Evolutionary conservation across 192 early-diverging fungal species (phyloP), one percentile per base, ranked within the genome.

Genomic region (Oehlia diaphana): DNA sequence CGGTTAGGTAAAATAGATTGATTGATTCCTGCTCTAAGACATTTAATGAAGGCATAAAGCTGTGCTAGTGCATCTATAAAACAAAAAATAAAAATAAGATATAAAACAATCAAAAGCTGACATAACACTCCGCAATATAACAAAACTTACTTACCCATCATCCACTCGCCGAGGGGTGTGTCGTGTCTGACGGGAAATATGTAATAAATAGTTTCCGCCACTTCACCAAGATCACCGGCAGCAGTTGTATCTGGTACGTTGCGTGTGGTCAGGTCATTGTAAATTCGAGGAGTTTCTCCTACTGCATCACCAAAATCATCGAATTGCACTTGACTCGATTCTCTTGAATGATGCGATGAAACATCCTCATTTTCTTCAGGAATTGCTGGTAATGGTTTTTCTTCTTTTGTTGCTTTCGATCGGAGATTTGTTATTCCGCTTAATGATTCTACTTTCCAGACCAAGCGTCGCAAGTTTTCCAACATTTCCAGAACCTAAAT

Each of bases 31-130:
- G 74, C 61, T 35, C 74, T 62, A 26, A 76, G 74, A 76, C 74
- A 76, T 64, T 76, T 76, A 64, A 76, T 76, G 39, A 63, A 76
- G 31, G 74, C 74, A 31, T 76, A 76, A 64, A 76, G 74, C 12
- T 64, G 74, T 65, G 74, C 61, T 28, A 76, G 61, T 62, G 23
- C 61, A 42, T 76, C 74, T 76, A 76, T 31, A 31, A 31, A 31
- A 31, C 31, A 31, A 31, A 31, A 72, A 50, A 50, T 50, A 50
- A 50, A 49, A 72, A 37, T 44, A 31, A 31, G 31, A 31, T 31
- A 31, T 31, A 13, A 76, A 35, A 14, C 62, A 63, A 63, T 35
- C 16, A 68, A 49, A 31, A 31, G 31, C 31, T 31, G 1, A 31
- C 1, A 31, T 31, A 37, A 37, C 31, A 31, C 44, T 63, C 9